phyloP scores from a whole-genome alignment of 306 rosid genomes.

The Cicer chorassanicum region DNA sequence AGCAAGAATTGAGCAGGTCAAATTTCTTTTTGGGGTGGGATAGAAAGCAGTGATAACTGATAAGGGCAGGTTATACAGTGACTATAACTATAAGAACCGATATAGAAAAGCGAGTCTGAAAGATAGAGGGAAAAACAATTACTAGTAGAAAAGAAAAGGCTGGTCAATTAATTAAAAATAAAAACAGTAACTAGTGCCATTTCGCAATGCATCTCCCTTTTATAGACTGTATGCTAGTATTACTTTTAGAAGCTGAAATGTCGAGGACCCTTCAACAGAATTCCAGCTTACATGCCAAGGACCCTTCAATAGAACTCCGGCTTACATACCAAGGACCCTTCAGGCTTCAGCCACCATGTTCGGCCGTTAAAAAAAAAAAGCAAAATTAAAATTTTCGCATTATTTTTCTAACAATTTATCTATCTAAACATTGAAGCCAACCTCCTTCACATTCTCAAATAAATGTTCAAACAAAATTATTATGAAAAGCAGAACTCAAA shows the following conservation, averaged over 20 bases:
- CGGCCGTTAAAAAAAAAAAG: not conserved
- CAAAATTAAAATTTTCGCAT: too few species aligned
- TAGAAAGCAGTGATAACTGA: not conserved
- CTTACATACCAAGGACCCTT: not conserved
- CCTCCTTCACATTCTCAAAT: too few species aligned
- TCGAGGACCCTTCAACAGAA: not conserved
- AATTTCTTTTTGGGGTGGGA: slow-evolving; percentile 2
- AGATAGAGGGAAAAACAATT: not conserved
- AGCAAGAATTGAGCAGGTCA: slow-evolving; percentile 22
- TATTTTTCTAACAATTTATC: too few species aligned
- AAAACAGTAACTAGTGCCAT: not conserved
- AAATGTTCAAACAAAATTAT: too few species aligned
- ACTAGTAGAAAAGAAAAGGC: slow-evolving; percentile 8
- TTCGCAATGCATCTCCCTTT: slow-evolving; percentile 21
- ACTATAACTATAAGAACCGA: slow-evolving; percentile 3
- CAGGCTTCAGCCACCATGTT: slow-evolving; percentile 9
- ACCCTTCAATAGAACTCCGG: too few species aligned
- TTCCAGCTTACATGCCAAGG: not conserved
- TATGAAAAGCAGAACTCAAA: too few species aligned
- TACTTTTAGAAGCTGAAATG: slow-evolving; percentile 1
- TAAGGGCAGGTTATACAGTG: not conserved
- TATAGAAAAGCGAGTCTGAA: not conserved
- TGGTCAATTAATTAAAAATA: not conserved
- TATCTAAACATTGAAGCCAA: too few species aligned
- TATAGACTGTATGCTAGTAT: not conserved